These are phyloP conservation scores for Lindgomyces ingoldianus DNA, from an alignment of 495 filamentous ascomycete species.

Conservation along the genomic window DNA sequence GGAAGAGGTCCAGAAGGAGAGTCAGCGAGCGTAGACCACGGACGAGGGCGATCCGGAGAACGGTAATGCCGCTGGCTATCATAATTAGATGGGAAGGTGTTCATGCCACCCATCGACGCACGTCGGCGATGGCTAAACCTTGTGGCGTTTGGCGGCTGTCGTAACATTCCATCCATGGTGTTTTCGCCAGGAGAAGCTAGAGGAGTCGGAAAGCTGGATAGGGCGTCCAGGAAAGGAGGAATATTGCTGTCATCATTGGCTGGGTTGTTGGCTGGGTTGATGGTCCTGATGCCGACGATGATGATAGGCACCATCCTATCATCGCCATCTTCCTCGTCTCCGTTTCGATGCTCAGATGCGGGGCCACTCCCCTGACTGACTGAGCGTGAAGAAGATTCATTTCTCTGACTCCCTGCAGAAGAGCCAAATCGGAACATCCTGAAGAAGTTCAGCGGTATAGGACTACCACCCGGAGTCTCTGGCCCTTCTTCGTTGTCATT, in stretches of 20 bases:
- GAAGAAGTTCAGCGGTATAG: constrained; percentile 50
- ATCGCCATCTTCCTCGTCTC: constrained; percentile 53
- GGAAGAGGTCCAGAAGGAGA: constrained; percentile 64
- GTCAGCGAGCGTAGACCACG: constrained; percentile 51
- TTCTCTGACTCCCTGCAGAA: constrained; percentile 25
- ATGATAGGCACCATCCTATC: constrained; percentile 68
- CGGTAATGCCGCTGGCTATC: constrained; percentile 55
- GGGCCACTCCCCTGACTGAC: constrained; percentile 19
- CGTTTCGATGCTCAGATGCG: constrained; percentile 47
- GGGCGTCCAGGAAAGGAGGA: constrained; percentile 63
- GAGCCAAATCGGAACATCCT: constrained; percentile 52
- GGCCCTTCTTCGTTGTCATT: constrained; percentile 35
- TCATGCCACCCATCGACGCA: constrained; percentile 53
- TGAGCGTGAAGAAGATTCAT: constrained; percentile 12
- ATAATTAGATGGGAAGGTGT: constrained; percentile 47
- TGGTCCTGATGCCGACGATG: constrained; percentile 72
- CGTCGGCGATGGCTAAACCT: constrained; percentile 56
- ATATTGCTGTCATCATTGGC: constrained; percentile 52
- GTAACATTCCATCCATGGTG: constrained; percentile 44
- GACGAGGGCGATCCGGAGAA: constrained; percentile 42
- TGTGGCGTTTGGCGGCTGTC: constrained; percentile 47
- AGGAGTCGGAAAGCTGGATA: constrained; percentile 52
- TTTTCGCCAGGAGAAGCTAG: constrained; percentile 39
- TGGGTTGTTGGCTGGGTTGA: constrained; percentile 56
- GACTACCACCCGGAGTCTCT: constrained; percentile 31